Conservation (phyloP, 129 eudicot species). For the Apium graveolens region DNA sequence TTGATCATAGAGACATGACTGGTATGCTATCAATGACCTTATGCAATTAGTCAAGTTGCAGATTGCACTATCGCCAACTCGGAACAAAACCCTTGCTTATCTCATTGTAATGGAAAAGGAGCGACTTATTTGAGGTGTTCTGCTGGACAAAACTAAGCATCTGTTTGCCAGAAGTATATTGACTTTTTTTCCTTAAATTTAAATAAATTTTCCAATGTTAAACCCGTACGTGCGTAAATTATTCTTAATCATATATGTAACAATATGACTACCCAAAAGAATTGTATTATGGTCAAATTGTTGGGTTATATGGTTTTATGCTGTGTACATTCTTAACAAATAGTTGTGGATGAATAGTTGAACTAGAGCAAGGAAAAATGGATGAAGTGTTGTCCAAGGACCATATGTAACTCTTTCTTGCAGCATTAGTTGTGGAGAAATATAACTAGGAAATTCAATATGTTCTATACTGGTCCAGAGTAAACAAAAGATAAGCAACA, state of each 20-base stretch:
- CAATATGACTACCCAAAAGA: too few species aligned
- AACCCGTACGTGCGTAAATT: background rate
- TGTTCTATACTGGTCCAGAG: background rate
- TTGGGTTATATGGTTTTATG: background rate
- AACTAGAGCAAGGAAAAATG: background rate
- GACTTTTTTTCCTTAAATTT: background rate
- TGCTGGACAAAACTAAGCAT: background rate
- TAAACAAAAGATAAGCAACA: background rate
- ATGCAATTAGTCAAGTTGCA: background rate
- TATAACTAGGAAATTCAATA: background rate
- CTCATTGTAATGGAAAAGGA: background rate
- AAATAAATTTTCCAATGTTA: background rate
- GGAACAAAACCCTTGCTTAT: background rate
- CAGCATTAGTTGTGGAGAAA: background rate
- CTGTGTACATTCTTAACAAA: background rate
- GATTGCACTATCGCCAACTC: background rate
- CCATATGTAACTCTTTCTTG: background rate
- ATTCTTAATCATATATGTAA: too few species aligned
- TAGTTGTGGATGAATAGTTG: background rate
- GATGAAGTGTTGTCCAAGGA: background rate
- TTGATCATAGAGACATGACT: background rate
- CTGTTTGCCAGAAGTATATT: background rate
- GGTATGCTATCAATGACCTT: background rate
- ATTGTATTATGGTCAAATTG: background rate
- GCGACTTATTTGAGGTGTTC: background rate